Evolutionary conservation across 768 basidiomycete genomes (phyloP).

Genomic region (Tylopilus subfusipes): DNA sequence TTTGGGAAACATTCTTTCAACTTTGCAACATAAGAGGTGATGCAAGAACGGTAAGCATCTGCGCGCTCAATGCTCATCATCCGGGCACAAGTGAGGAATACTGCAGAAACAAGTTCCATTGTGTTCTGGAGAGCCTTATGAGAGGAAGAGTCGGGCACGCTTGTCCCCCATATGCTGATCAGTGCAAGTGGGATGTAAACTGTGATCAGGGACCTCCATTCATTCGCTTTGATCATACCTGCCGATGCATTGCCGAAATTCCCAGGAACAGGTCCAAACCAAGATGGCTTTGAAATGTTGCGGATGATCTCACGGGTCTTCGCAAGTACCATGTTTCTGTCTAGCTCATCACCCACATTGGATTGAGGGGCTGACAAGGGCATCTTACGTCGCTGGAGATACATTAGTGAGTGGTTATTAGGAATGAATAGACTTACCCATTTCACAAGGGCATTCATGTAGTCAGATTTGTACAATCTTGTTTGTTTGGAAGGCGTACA

Average conservation of each 20-base stretch:
- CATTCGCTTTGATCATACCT: conserved; percentile 36
- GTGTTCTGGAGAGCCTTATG: conserved; percentile 10
- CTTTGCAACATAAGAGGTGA: conserved; percentile 19
- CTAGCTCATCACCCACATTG: too few relatives aligned
- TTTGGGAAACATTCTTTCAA: conserved; percentile 3
- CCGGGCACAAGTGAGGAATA: conserved; percentile 17
- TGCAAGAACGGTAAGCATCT: conserved; percentile 6
- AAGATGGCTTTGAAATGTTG: conserved; percentile 3
- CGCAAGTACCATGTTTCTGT: not conserved
- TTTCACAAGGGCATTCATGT: too few relatives aligned
- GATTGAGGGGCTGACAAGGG: not conserved
- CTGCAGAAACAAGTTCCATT: conserved; percentile 31
- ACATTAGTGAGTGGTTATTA: too few relatives aligned
- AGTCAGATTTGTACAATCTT: too few relatives aligned
- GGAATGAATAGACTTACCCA: too few relatives aligned
- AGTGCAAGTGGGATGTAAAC: conserved; percentile 36
- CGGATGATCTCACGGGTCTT: conserved; percentile 5
- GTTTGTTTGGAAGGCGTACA: too few relatives aligned
- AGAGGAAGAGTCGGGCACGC: too few relatives aligned
- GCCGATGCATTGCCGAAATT: conserved; percentile 26
- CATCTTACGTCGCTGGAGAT: not conserved
- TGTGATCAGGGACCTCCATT: conserved; percentile 32
- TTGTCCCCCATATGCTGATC: conserved; percentile 5
- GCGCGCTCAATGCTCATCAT: conserved; percentile 7
- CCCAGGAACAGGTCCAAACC: conserved; percentile 10